These are phyloP conservation scores for Epipyxis sp. DNA, from an alignment of 108 stramenopile genomes.

Conservation along the genomic window DNA sequence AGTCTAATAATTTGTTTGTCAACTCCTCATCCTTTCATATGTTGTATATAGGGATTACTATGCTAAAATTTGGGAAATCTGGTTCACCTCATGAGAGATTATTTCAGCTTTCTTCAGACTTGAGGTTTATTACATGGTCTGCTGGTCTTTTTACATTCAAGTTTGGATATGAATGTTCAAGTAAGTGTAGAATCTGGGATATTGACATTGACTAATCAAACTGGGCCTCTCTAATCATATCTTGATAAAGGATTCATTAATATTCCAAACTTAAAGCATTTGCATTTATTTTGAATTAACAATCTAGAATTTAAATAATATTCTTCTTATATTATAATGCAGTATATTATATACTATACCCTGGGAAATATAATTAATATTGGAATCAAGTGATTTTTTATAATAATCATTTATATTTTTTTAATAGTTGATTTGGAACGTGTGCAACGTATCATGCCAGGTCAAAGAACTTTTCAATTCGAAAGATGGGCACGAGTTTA, in stretches of 20 bases:
- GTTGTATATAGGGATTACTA: neutral
- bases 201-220: too few relatives aligned
- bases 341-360: too few relatives aligned
- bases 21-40: too few relatives aligned
- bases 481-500: neutral
- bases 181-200: neutral
- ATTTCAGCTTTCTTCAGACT: neutral
- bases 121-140: neutral
- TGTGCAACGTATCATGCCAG: neutral
- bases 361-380: too few relatives aligned
- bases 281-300: too few relatives aligned
- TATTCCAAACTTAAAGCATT: too few relatives aligned
- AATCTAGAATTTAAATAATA: too few relatives aligned
- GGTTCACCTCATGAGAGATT: conserved; percentile 7
- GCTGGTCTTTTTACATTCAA: neutral
- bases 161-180: neutral
- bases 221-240: too few relatives aligned
- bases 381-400: neutral
- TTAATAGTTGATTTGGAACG: conserved; percentile 14
- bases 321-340: too few relatives aligned
- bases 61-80: conserved; percentile 2
- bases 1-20: too few relatives aligned
- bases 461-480: conserved; percentile 25
- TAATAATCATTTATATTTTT: neutral
- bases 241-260: too few relatives aligned